phyloP scores from a whole-genome alignment of 176 grass and related monocot species.

The Zoysia pacifica region DNA sequence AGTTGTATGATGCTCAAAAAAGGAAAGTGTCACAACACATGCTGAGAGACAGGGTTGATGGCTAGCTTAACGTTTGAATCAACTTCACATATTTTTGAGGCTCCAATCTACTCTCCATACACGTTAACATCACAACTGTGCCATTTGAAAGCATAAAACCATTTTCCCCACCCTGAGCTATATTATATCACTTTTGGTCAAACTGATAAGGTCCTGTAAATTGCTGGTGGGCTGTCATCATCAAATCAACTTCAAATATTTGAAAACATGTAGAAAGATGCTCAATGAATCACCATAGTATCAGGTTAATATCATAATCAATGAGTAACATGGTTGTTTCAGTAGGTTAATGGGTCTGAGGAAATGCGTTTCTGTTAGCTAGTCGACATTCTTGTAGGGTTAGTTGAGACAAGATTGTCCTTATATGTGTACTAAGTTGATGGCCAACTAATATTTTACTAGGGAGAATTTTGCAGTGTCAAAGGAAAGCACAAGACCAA shows the following conservation, averaged over 20 bases:
- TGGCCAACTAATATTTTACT: background rate
- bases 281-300: conserved; percentile 5
- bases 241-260: conserved; percentile 21
- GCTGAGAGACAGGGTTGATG: background rate
- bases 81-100: conserved; percentile 2
- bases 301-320: conserved; percentile 7
- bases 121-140: background rate
- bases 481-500: background rate
- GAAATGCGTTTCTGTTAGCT: background rate
- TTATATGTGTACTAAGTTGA: background rate
- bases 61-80: background rate
- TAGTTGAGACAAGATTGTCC: conserved; percentile 6
- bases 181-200: conserved; percentile 11
- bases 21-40: background rate
- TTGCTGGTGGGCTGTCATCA: conserved; percentile 16
- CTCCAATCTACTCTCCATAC: background rate
- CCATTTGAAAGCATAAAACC: background rate
- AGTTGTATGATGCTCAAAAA: background rate
- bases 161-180: background rate
- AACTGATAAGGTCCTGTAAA: conserved; percentile 14
- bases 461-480: background rate
- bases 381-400: background rate
- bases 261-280: background rate
- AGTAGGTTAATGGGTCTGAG: background rate
- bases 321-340: background rate